These are phyloP conservation scores for Zymoseptoria ardabiliae DNA, from an alignment of 2,329 filamentous ascomycete species.

Conservation along the genomic window DNA sequence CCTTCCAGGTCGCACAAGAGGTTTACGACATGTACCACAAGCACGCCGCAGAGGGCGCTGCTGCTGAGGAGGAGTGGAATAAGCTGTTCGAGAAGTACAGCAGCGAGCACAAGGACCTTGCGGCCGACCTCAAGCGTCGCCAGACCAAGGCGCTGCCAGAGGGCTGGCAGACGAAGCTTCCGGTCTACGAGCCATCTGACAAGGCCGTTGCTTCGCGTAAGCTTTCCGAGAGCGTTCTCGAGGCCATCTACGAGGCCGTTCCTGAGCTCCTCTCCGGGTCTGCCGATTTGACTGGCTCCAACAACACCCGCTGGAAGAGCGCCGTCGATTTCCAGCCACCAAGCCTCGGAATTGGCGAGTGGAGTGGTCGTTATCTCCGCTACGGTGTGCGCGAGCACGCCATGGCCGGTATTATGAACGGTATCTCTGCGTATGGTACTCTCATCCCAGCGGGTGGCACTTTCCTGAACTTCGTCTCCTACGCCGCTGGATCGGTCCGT, in stretches of 20 bases:
- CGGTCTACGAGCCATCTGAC: conserved; percentile 82
- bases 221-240: conserved; percentile 87
- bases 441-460: conserved; percentile 90
- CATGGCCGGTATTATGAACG: conserved; percentile 92
- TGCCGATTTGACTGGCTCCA: conserved; percentile 95
- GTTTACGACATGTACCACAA: conserved; percentile 89
- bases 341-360: conserved; percentile 76
- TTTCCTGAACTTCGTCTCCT: conserved; percentile 99
- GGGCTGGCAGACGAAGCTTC: conserved; percentile 92
- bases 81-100: conserved; percentile 82
- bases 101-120: conserved; percentile 67
- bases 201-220: conserved; percentile 85
- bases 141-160: conserved; percentile 77
- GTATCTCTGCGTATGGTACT: conserved; percentile 89
- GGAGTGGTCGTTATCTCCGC: conserved; percentile 82
- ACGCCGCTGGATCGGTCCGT: conserved; percentile 90
- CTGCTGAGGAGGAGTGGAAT: conserved; percentile 91
- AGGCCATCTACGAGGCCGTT: conserved; percentile 73
- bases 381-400: conserved; percentile 89
- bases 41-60: conserved; percentile 77
- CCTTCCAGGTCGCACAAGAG: conserved; percentile 86
- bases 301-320: conserved; percentile 97
- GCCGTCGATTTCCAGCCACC: conserved; percentile 97
- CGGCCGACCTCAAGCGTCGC: conserved; percentile 74
- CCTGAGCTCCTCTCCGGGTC: conserved; percentile 94